phyloP scores from a whole-genome alignment of 495 filamentous ascomycete genomes.

The Parachaetomium inaequale region DNA sequence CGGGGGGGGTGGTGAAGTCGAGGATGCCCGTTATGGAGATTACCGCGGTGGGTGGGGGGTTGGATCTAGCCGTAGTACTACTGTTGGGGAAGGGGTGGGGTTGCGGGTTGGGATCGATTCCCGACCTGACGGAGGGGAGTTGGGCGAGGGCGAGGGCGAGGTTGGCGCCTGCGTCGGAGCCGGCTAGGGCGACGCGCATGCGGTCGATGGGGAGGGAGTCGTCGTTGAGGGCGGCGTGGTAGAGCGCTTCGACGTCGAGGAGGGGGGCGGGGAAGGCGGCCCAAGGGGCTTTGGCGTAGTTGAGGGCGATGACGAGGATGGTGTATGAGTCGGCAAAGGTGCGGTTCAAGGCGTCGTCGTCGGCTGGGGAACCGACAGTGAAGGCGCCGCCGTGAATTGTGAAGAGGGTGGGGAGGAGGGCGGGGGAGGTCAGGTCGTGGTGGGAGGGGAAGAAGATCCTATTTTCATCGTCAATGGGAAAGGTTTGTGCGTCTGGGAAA shows the following conservation, averaged over 20 bases:
- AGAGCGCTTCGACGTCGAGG: constrained; percentile 37
- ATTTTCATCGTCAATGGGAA: not conserved
- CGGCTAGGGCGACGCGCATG: constrained; percentile 30
- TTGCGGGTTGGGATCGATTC: constrained; percentile 18
- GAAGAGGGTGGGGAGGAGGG: constrained; percentile 35
- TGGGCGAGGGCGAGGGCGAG: constrained; percentile 20
- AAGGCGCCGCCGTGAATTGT: constrained; percentile 41
- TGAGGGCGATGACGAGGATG: constrained; percentile 36
- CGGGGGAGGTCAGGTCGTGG: constrained; percentile 33
- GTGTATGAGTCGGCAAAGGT: constrained; percentile 33
- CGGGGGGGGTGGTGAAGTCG: constrained; percentile 29
- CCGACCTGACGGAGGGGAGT: constrained; percentile 31
- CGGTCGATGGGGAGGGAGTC: constrained; percentile 40
- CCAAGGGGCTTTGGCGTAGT: constrained; percentile 38
- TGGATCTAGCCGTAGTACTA: constrained; percentile 13
- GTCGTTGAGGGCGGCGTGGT: constrained; percentile 33
- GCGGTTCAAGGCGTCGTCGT: constrained; percentile 41
- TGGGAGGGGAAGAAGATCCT: constrained; percentile 41
- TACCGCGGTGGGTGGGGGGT: constrained; percentile 29
- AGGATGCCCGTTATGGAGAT: constrained; percentile 34
- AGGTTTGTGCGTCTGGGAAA: not conserved
- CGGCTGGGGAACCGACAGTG: constrained; percentile 29
- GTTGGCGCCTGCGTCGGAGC: constrained; percentile 38
- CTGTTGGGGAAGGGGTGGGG: not conserved
- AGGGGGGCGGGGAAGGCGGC: constrained; percentile 32